Conservation (phyloP, 495 filamentous ascomycete species). For the Xylaria grammica region DNA sequence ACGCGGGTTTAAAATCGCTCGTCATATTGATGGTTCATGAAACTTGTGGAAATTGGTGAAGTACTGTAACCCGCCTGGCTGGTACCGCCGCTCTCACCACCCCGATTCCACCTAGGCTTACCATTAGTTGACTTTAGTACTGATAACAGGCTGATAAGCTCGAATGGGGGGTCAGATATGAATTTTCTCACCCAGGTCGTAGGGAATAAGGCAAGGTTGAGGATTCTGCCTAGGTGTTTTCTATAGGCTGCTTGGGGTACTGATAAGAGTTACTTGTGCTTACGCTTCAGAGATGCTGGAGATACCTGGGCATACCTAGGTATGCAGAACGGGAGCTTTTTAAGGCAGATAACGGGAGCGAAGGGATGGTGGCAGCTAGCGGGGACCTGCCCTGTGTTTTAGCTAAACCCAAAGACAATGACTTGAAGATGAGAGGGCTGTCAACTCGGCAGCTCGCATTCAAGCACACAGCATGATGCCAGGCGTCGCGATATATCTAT, state of each 20-base stretch:
- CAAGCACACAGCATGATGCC: too few species aligned
- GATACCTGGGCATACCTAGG: too few species aligned
- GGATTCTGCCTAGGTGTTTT: not conserved
- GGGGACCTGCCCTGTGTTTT: constrained; percentile 3
- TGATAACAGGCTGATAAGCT: constrained; percentile 10
- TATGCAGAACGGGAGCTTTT: too few species aligned
- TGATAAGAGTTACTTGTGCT: not conserved
- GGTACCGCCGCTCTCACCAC: not conserved
- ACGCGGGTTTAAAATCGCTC: constrained; percentile 43
- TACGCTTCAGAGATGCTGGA: not conserved
- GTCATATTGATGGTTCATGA: constrained; percentile 23
- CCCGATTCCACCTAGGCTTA: not conserved
- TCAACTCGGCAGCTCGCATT: too few species aligned
- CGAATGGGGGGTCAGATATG: not conserved
- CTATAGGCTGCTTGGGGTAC: not conserved
- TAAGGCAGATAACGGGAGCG: not conserved
- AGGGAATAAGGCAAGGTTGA: not conserved
- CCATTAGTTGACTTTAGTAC: not conserved
- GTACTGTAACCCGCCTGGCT: not conserved
- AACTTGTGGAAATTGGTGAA: too few species aligned
- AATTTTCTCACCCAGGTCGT: not conserved
- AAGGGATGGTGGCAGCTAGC: not conserved
- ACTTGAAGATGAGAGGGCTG: too few species aligned
- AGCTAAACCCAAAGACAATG: too few species aligned
- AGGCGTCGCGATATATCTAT: too few species aligned